Evolutionary conservation across 2,329 filamentous ascomycete species (phyloP).

Genomic region (Fusarium mundagurra): DNA sequence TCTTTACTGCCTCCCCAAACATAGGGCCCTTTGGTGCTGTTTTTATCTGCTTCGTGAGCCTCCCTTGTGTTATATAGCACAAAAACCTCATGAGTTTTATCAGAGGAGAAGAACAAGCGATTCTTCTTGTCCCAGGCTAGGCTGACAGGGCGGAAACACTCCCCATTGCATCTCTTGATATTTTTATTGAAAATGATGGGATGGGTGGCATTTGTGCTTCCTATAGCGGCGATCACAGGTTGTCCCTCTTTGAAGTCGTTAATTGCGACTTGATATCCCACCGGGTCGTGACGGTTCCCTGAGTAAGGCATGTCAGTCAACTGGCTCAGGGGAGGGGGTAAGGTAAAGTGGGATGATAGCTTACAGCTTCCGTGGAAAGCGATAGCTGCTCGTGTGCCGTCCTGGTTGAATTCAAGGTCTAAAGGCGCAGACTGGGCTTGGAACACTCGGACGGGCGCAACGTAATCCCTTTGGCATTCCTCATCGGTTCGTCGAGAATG

Average conservation of each 20-base stretch:
- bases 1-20: neutral
- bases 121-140: constrained; percentile 62
- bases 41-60: neutral
- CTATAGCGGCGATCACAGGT: constrained; percentile 50
- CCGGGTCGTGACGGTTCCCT: constrained; percentile 56
- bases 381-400: constrained; percentile 70
- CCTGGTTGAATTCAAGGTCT: constrained; percentile 72
- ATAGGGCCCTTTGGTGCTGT: neutral
- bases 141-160: constrained; percentile 72
- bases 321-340: neutral
- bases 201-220: constrained; percentile 58
- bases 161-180: constrained; percentile 13
- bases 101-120: constrained; percentile 70
- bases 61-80: constrained; percentile 52
- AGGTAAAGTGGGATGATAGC: constrained; percentile 23
- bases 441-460: constrained; percentile 66
- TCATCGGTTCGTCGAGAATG: constrained; percentile 53
- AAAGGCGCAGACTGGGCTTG: constrained; percentile 76
- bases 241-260: constrained; percentile 55
- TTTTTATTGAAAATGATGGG: constrained; percentile 64
- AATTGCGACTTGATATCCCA: constrained; percentile 58
- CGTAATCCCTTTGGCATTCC: constrained; percentile 54
- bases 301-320: constrained; percentile 1
- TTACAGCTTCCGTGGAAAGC: constrained; percentile 78
- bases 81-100: constrained; percentile 73